phyloP scores from a whole-genome alignment of 2,329 filamentous ascomycete genomes.

The Alternaria consortialis region DNA sequence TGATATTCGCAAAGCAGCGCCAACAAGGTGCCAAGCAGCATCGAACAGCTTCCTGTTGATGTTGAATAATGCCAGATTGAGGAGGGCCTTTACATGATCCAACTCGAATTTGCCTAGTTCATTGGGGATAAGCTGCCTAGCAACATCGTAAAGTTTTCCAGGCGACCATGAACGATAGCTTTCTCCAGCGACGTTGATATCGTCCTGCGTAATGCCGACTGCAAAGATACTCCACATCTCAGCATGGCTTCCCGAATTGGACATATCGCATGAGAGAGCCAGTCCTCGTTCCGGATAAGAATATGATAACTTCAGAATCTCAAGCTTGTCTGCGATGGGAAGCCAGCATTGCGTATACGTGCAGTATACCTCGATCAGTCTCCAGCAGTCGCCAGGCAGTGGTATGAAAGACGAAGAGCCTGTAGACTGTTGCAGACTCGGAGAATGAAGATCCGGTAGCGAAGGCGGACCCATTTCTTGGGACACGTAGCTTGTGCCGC shows the following conservation, averaged over 20 bases:
- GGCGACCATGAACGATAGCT: constrained; percentile 8
- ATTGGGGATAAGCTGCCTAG: constrained; percentile 38
- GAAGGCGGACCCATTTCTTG: not conserved
- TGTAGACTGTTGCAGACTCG: constrained; percentile 17
- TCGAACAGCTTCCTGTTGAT: constrained; percentile 65
- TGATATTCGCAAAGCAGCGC: constrained; percentile 66
- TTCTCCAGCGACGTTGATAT: not conserved
- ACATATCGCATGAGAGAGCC: constrained; percentile 33
- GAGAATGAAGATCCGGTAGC: constrained; percentile 19
- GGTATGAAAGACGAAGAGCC: constrained; percentile 18
- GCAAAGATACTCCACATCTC: constrained; percentile 58
- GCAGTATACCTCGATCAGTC: constrained; percentile 61
- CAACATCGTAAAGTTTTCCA: constrained; percentile 32
- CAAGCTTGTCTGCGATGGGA: constrained; percentile 73
- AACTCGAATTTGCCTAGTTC: constrained; percentile 43
- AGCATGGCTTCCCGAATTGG: constrained; percentile 50
- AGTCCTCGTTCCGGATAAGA: constrained; percentile 59
- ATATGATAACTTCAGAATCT: constrained; percentile 66
- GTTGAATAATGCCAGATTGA: constrained; percentile 67
- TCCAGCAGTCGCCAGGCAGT: constrained; percentile 70
- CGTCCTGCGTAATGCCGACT: constrained; percentile 44
- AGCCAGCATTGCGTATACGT: constrained; percentile 80
- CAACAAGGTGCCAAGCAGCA: constrained; percentile 70
- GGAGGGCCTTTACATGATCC: constrained; percentile 53
- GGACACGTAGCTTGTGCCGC: constrained; percentile 1